Evolutionary conservation across 257 asterid species (phyloP).

Genomic region (Ocimum tenuiflorum): DNA sequence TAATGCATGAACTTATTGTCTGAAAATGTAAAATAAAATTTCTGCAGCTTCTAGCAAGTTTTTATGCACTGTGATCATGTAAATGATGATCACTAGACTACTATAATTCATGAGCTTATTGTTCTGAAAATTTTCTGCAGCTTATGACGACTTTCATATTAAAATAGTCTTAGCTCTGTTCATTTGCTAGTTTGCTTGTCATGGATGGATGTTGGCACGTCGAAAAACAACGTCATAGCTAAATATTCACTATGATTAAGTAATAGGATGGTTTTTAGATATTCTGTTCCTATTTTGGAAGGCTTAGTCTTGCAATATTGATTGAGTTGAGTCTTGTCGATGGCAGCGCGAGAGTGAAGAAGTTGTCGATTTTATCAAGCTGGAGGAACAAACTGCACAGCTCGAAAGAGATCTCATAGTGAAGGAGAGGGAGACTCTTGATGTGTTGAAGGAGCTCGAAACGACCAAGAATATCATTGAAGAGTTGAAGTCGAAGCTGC

Average conservation of each 20-base stretch:
- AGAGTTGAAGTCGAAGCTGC: constrained; percentile 56
- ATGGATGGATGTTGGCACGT: neutral
- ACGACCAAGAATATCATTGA: constrained; percentile 49
- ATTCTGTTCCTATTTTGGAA: neutral
- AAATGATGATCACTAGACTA: too few species aligned
- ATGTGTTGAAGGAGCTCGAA: constrained; percentile 71
- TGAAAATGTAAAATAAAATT: too few species aligned
- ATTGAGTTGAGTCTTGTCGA: neutral
- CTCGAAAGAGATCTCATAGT: constrained; percentile 51
- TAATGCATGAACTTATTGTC: too few species aligned
- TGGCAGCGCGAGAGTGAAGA: constrained; percentile 39
- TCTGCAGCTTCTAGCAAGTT: neutral
- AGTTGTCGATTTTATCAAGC: constrained; percentile 36
- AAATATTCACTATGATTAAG: neutral
- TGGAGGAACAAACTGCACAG: constrained; percentile 70
- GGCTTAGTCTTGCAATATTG: neutral
- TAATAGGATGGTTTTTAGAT: neutral
- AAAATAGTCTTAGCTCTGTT: too few species aligned
- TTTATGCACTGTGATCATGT: too few species aligned
- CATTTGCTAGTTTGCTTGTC: neutral
- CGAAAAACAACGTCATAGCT: neutral
- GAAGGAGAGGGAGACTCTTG: constrained; percentile 77
- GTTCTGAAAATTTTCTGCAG: too few species aligned
- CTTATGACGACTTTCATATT: too few species aligned
- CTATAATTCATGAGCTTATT: too few species aligned